phyloP scores from a whole-genome alignment of 768 basidiomycete species.

The Tricholoma bakamatsutake region DNA sequence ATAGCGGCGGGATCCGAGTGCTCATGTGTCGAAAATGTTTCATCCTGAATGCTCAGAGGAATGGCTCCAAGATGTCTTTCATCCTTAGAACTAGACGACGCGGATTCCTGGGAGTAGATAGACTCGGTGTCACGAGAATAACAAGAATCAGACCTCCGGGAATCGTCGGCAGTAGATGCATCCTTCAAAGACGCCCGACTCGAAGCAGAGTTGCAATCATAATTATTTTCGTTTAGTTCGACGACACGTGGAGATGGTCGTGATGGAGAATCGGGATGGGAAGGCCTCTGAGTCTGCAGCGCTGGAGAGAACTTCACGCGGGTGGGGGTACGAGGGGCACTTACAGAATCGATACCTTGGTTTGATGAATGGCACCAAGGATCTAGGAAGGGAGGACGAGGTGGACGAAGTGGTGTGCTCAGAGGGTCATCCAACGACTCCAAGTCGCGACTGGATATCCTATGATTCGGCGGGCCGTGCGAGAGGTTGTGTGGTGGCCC shows the following conservation, averaged over 20 bases:
- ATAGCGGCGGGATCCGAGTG: background rate
- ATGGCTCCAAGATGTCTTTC: background rate
- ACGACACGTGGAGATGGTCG: background rate
- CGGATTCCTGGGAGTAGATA: background rate
- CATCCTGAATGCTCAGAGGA: background rate
- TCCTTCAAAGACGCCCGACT: background rate
- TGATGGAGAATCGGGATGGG: conserved; percentile 1
- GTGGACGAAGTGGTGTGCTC: conserved; percentile 14
- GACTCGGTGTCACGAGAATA: background rate
- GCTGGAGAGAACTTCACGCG: conserved; percentile 17
- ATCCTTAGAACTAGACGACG: background rate
- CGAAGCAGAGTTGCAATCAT: background rate
- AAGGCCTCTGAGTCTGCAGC: conserved; percentile 1
- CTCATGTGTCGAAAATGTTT: background rate
- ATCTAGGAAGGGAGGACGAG: conserved; percentile 25
- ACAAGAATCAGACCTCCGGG: background rate
- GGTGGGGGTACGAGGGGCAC: conserved; percentile 12
- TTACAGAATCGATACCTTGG: conserved; percentile 1
- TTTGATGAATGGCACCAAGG: conserved; percentile 8
- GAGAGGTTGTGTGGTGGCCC: conserved; percentile 18
- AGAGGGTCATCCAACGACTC: background rate
- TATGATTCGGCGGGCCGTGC: conserved; percentile 18
- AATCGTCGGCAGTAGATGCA: background rate
- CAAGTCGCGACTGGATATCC: background rate
- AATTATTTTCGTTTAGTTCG: background rate